Evolutionary conservation across 768 basidiomycete species (phyloP).

Genomic region (Macrolepiota albuminosa): DNA sequence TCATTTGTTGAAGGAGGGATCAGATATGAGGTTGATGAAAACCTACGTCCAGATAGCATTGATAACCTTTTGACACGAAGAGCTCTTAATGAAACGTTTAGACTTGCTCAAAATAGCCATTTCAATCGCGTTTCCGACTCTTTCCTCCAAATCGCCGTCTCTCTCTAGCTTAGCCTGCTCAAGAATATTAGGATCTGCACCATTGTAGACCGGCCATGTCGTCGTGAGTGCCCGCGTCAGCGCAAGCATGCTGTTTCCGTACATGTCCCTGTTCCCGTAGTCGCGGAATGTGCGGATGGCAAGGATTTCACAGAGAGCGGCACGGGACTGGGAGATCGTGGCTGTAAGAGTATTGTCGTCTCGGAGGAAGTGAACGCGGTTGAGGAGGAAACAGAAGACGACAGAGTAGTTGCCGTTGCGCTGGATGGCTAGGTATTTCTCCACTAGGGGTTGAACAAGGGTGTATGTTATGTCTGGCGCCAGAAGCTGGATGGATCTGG

Average conservation of each 20-base stretch:
- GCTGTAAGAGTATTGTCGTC: conserved; percentile 71
- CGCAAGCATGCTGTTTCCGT: conserved; percentile 65
- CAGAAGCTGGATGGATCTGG: conserved; percentile 46
- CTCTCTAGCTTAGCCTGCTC: conserved; percentile 56
- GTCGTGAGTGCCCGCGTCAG: conserved; percentile 72
- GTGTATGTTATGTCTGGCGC: conserved; percentile 90
- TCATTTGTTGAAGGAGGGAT: neutral
- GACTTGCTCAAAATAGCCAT: conserved; percentile 86
- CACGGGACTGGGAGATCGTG: conserved; percentile 69
- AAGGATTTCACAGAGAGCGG: conserved; percentile 84
- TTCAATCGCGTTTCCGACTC: conserved; percentile 90
- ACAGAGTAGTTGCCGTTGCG: conserved; percentile 73
- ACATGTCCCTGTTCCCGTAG: conserved; percentile 49
- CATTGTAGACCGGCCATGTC: conserved; percentile 76
- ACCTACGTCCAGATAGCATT: conserved; percentile 74
- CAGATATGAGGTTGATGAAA: neutral
- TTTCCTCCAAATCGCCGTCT: conserved; percentile 69
- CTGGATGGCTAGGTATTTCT: conserved; percentile 79
- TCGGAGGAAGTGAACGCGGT: conserved; percentile 78
- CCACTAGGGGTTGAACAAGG: conserved; percentile 79
- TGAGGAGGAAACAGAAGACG: conserved; percentile 85
- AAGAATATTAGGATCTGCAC: conserved; percentile 59
- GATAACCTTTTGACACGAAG: conserved; percentile 88
- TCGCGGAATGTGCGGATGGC: conserved; percentile 76
- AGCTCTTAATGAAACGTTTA: conserved; percentile 85